Percentiles rank a stretch among this genome's conserved stretches.
phyloP scores from a whole-genome alignment of 768 basidiomycete genomes.

The Trametes villosa region DNA sequence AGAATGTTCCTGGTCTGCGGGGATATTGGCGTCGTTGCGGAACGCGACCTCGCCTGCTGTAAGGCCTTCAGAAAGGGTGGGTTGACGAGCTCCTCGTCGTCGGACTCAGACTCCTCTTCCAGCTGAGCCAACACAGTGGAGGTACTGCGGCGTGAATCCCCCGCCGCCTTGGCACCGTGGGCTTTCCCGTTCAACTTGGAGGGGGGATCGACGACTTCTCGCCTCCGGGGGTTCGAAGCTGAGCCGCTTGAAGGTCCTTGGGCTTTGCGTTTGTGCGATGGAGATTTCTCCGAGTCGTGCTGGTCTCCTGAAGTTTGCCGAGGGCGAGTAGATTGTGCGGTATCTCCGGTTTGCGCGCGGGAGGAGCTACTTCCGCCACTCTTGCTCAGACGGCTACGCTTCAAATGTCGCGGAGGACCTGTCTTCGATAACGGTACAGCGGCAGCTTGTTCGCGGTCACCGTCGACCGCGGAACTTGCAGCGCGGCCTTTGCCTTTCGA shows the following conservation, averaged over 20 bases:
- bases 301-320: not conserved
- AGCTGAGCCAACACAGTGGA: not conserved
- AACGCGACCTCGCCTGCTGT: not conserved
- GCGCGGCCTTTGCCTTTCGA: slow-evolving; percentile 8
- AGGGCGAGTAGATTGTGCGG: no score
- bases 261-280: not conserved
- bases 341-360: not conserved
- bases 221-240: not conserved
- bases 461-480: not conserved
- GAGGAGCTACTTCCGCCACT: not conserved
- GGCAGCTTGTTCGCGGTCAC: not conserved
- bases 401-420: slow-evolving; percentile 22
- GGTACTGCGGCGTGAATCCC: not conserved
- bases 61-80: not conserved
- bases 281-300: not conserved
- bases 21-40: not conserved
- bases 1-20: slow-evolving; percentile 5
- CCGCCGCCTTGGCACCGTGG: no score
- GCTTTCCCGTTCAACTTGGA: no score
- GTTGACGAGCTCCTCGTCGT: slow-evolving; percentile 1
- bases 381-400: slow-evolving; percentile 4
- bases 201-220: not conserved
- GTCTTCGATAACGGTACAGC: slow-evolving; percentile 11
- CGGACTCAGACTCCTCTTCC: not conserved
- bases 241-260: not conserved